Base-by-base conservation (phyloP, 352 stramenopile genomes). In the Globisporangium nodosum region DNA sequence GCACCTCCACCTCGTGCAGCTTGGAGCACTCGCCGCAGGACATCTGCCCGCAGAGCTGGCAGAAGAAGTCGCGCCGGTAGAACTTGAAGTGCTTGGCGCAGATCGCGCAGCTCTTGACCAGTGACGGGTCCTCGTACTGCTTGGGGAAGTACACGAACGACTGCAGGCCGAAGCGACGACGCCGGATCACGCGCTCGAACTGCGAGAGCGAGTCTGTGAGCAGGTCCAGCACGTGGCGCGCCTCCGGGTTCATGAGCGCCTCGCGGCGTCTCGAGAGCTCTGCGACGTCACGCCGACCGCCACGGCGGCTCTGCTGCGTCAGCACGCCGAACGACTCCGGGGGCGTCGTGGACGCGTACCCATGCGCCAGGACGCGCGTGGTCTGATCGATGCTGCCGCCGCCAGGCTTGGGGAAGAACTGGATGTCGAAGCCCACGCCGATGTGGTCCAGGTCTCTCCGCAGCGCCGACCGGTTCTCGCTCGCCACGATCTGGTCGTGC, bases 131-230 rank as follows among this genome's bases (percentile, higher is more conserved):
- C 18, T 78, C 62, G 43, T 75, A 70, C 12, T 63, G 62, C n/a
- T 60, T 73, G 2, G 77, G 73, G 30, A 85, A 85, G 65, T 82
- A 83, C 33, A 87, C 64, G 58, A 87, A 88, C 12, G 70, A 78
- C 64, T 91, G 81, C 56, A 91, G 72, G 2, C 81, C 81, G 35
- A 88, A 73, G 31, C 81, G 78, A 27, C 81, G 76, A 0, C 81
- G 81, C 0, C 78, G 76, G 56, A 88, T 88, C 45, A 91, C 75
- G 20, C 73, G 72, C 60, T 91, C 81, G n/a, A 88, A 75, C 43
- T 76, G 58, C 43, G 68, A 70, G 45, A 91, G 52, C 42, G 74
- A 87, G 11, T 71, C 80, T 18, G 75, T 74, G 12, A 88, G 52
- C 12, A 84, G 45, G 9, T 78, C 64, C 57, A 91, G 71, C 40